Evolutionary conservation across 2,329 filamentous ascomycete genomes (phyloP).

Genomic region (Clonostachys byssicola): DNA sequence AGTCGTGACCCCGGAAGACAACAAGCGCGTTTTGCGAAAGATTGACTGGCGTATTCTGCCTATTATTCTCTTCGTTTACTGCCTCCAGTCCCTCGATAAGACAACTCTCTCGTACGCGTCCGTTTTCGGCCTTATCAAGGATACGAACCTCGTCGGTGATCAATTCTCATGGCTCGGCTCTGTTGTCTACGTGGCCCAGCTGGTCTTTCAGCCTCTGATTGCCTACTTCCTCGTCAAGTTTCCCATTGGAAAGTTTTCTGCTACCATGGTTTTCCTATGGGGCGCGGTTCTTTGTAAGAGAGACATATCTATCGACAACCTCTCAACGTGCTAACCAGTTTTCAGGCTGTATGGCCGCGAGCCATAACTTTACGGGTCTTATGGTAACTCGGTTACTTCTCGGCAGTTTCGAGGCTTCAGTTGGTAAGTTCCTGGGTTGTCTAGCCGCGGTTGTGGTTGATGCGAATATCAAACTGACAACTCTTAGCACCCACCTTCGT

Average conservation of each 20-base stretch:
- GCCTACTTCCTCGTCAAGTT: constrained; percentile 50
- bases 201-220: constrained; percentile 44
- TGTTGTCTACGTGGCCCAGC: constrained; percentile 24
- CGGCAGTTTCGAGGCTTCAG: constrained; percentile 14
- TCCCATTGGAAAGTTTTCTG: constrained; percentile 50
- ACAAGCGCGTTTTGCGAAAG: constrained; percentile 36
- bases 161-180: constrained; percentile 63
- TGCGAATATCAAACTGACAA: no score
- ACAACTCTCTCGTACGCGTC: constrained; percentile 51
- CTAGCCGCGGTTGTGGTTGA: neutral
- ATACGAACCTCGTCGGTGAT: constrained; percentile 38
- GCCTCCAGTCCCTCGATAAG: constrained; percentile 20
- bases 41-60: constrained; percentile 47
- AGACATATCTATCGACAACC: constrained; percentile 8
- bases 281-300: constrained; percentile 36
- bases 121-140: constrained; percentile 57
- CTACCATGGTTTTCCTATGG: constrained; percentile 46
- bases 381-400: constrained; percentile 12
- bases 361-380: constrained; percentile 11
- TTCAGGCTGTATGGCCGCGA: constrained; percentile 1
- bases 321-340: no score
- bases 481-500: constrained; percentile 19
- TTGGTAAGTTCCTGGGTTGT: constrained; percentile 14
- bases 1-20: constrained; percentile 45
- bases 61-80: constrained; percentile 49